phyloP scores from a whole-genome alignment of 2,329 filamentous ascomycete genomes.

The Fusarium aywerte region DNA sequence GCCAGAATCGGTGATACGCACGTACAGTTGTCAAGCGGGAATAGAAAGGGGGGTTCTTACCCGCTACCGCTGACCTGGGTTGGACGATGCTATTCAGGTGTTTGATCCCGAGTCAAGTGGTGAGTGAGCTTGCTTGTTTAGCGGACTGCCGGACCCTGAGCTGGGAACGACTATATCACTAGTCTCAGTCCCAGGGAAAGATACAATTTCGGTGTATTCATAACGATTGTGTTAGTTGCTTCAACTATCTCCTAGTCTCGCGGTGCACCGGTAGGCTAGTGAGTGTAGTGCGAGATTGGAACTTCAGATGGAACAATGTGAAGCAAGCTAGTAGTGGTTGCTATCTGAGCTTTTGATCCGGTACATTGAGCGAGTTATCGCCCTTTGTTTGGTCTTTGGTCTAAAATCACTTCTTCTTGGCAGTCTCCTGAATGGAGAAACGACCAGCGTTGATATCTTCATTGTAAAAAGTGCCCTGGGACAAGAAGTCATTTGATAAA shows the following conservation, averaged over 20 bases:
- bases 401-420: neutral
- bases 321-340: neutral
- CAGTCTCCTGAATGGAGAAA: neutral
- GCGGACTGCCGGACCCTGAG: neutral
- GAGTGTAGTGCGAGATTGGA: neutral
- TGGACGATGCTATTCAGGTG: neutral
- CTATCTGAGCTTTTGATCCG: neutral
- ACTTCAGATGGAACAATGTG: neutral
- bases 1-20: neutral
- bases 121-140: neutral
- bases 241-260: neutral
- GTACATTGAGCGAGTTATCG: neutral
- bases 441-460: too few species aligned
- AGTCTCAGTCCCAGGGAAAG: neutral
- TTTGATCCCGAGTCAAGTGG: neutral
- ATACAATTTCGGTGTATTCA: neutral
- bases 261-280: neutral
- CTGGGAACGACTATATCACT: neutral
- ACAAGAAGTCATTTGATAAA: neutral
- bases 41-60: neutral
- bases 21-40: neutral
- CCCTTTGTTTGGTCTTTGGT: neutral
- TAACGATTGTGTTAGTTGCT: neutral
- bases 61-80: constrained; percentile 3
- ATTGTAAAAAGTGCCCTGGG: neutral